Evolutionary conservation across 176 grass and related monocot species (phyloP).

Genomic region (Oryza rufipogon): DNA sequence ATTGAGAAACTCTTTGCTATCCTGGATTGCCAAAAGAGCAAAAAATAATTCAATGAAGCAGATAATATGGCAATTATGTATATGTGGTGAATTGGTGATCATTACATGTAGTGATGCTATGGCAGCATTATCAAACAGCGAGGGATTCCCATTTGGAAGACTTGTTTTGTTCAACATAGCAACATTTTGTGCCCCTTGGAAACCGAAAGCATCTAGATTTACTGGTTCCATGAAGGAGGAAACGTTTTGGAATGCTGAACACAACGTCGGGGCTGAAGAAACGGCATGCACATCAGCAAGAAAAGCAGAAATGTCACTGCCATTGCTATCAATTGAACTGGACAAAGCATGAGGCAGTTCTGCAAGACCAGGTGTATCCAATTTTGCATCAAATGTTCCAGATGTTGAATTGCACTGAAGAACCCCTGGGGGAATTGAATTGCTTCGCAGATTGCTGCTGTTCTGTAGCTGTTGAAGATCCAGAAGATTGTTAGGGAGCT

Average conservation of each 20-base stretch:
- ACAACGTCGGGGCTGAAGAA: constrained; percentile 46
- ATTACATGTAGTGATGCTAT: constrained; percentile 51
- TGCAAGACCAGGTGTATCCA: constrained; percentile 43
- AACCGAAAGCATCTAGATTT: constrained; percentile 50
- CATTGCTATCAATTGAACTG: constrained; percentile 64
- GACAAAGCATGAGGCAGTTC: constrained; percentile 50
- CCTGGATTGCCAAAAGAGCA: constrained; percentile 42
- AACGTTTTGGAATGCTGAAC: constrained; percentile 48
- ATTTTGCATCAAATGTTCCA: constrained; percentile 41
- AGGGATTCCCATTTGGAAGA: constrained; percentile 35
- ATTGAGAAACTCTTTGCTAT: constrained; percentile 48
- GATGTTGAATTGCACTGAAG: constrained; percentile 38
- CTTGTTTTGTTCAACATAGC: constrained; percentile 42
- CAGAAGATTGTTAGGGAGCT: constrained; percentile 23
- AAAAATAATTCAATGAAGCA: constrained; percentile 22
- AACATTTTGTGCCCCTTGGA: constrained; percentile 38
- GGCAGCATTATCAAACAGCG: constrained; percentile 41
- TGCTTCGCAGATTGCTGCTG: constrained; percentile 32
- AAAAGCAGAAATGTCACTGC: constrained; percentile 57
- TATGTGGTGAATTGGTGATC: not conserved
- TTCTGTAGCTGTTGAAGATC: constrained; percentile 47
- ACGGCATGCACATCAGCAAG: constrained; percentile 58
- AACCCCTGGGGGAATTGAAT: constrained; percentile 27
- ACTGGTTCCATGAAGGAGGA: constrained; percentile 58
- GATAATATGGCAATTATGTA: not conserved